Evolutionary conservation across 306 rosid species (phyloP).

Genomic region (Dicorynia guianensis): DNA sequence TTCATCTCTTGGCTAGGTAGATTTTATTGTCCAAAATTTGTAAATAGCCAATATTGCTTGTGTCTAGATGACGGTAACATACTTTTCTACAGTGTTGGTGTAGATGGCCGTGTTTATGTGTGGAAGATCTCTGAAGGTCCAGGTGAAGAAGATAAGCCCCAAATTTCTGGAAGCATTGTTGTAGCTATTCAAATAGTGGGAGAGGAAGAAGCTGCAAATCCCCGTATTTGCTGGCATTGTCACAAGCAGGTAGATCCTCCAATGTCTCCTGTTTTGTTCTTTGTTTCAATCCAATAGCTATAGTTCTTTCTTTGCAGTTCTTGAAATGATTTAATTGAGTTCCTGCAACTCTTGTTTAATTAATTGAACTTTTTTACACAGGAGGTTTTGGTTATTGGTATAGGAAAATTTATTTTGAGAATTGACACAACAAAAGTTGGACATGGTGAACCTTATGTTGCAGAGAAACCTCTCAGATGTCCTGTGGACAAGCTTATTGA

Average conservation of each 20-base stretch:
- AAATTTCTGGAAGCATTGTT: conserved; percentile 82
- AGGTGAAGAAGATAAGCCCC: conserved; percentile 88
- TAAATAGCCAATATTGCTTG: conserved; percentile 13
- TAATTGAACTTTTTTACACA: conserved; percentile 49
- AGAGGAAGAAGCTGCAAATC: conserved; percentile 81
- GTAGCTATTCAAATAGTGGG: conserved; percentile 80
- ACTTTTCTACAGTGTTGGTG: conserved; percentile 75
- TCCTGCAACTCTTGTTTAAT: conserved; percentile 30
- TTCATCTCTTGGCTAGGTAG: conserved; percentile 98
- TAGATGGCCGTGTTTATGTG: conserved; percentile 87
- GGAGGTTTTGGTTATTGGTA: conserved; percentile 95
- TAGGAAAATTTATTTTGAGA: conserved; percentile 80
- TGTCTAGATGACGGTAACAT: conserved; percentile 39
- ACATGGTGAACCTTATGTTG: conserved; percentile 69
- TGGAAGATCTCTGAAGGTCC: conserved; percentile 99
- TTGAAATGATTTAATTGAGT: conserved; percentile 27
- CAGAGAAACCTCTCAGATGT: conserved; percentile 82
- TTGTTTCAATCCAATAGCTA: conserved; percentile 4
- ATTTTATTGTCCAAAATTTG: conserved; percentile 31
- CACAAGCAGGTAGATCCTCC: conserved; percentile 82
- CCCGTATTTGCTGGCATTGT: conserved; percentile 97
- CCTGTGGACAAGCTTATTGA: conserved; percentile 86
- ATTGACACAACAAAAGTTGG: conserved; percentile 95
- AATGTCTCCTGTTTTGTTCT: conserved; percentile 18
- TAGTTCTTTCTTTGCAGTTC: neutral